These are phyloP conservation scores for Starmerella asiatica DNA, from an alignment of 805 yeast species.

Conservation along the genomic window DNA sequence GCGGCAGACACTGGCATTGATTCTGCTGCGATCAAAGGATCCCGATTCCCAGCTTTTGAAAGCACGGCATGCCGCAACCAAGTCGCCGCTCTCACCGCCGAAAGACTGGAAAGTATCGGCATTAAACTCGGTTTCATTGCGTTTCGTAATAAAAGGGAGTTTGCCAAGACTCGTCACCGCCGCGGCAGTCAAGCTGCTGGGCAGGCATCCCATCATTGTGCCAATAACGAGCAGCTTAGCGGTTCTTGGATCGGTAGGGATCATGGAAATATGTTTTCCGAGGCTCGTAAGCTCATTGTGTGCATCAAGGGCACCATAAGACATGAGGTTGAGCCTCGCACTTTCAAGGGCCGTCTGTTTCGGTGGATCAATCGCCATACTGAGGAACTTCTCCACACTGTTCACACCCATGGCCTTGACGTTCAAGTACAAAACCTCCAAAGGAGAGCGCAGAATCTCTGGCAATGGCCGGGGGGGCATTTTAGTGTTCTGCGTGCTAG, in stretches of 20 bases:
- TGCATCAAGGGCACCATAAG: slow-evolving; percentile 57
- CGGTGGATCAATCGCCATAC: slow-evolving; percentile 75
- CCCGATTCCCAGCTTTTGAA: slow-evolving; percentile 36
- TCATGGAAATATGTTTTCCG: slow-evolving; percentile 63
- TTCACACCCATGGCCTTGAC: slow-evolving; percentile 81
- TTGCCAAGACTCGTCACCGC: slow-evolving; percentile 55
- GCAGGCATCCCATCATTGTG: slow-evolving; percentile 70
- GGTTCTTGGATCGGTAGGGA: slow-evolving; percentile 74
- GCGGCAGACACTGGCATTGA: slow-evolving; percentile 33
- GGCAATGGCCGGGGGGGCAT: slow-evolving; percentile 74
- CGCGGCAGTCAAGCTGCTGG: slow-evolving; percentile 65
- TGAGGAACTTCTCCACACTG: slow-evolving; percentile 55
- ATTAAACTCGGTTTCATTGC: slow-evolving; percentile 37
- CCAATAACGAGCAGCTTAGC: slow-evolving; percentile 74
- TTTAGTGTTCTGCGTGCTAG: slow-evolving; percentile 37
- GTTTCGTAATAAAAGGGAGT: slow-evolving; percentile 51
- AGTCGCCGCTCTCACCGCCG: slow-evolving; percentile 52
- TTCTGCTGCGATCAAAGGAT: not conserved
- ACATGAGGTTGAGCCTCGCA: slow-evolving; percentile 41
- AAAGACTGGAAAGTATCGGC: slow-evolving; percentile 13
- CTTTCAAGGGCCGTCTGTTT: slow-evolving; percentile 35
- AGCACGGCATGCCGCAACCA: slow-evolving; percentile 52
- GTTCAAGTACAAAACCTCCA: slow-evolving; percentile 68
- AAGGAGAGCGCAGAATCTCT: slow-evolving; percentile 70
- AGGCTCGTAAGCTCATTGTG: slow-evolving; percentile 49